phyloP scores from a whole-genome alignment of 352 stramenopile genomes.

The Globisporangium heterothallicum region DNA sequence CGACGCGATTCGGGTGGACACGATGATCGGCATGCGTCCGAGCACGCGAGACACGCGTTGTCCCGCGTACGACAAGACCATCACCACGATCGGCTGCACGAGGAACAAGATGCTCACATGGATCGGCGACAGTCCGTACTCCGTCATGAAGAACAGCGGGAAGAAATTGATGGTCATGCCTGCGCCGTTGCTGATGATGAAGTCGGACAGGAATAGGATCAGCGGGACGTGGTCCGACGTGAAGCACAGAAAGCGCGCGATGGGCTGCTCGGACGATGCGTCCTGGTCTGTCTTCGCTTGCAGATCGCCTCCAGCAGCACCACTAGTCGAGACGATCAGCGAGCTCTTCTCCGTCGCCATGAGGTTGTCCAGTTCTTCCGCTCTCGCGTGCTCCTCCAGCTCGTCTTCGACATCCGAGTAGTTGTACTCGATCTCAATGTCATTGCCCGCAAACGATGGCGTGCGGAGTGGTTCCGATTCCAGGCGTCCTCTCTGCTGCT shows the following conservation, averaged over 20 bases:
- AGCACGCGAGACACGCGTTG: slow-evolving; percentile 45
- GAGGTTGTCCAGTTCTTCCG: neutral
- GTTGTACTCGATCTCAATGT: slow-evolving; percentile 64
- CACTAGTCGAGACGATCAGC: too few relatives aligned
- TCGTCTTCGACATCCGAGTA: slow-evolving; percentile 45
- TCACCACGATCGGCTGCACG: slow-evolving; percentile 58
- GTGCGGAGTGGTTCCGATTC: slow-evolving; percentile 42
- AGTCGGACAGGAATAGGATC: slow-evolving; percentile 69
- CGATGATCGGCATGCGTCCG: slow-evolving; percentile 73
- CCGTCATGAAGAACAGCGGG: slow-evolving; percentile 76
- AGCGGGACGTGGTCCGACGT: slow-evolving; percentile 59
- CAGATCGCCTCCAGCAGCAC: neutral
- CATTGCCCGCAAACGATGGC: slow-evolving; percentile 50
- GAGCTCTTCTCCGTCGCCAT: neutral
- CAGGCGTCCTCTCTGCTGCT: slow-evolving; percentile 15
- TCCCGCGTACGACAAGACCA: slow-evolving; percentile 50
- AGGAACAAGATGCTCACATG: slow-evolving; percentile 67
- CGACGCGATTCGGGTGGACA: slow-evolving; percentile 51
- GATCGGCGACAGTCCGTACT: slow-evolving; percentile 71
- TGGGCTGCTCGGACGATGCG: slow-evolving; percentile 14
- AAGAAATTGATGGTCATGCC: slow-evolving; percentile 87
- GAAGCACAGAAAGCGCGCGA: slow-evolving; percentile 61
- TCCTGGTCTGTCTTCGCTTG: too few relatives aligned
- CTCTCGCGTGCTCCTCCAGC: neutral
- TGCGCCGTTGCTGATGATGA: slow-evolving; percentile 81